Percentiles rank a stretch among this genome's conserved stretches.
phyloP scores from a whole-genome alignment of 257 asterid species.

The Solanum pinnatisectum region DNA sequence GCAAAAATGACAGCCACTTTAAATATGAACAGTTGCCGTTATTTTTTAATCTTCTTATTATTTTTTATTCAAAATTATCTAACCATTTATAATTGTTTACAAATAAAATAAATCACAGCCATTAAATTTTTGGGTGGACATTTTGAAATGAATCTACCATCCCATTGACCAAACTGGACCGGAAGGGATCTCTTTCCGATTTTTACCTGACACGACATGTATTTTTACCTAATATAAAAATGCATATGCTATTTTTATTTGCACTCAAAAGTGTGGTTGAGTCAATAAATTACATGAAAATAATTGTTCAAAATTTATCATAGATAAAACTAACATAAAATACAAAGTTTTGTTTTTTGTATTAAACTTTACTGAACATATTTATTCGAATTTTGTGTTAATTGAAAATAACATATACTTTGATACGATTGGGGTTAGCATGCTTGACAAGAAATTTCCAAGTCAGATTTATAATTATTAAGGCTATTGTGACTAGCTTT shows the following conservation, averaged over 20 bases:
- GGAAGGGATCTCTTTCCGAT: not conserved
- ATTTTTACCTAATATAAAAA: too few relatives aligned
- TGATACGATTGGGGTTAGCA: not conserved
- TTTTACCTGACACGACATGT: not conserved
- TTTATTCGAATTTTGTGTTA: not conserved
- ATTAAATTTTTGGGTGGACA: too few relatives aligned
- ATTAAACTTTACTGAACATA: not conserved
- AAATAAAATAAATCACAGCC: too few relatives aligned
- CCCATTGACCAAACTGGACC: not conserved
- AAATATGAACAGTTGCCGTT: not conserved
- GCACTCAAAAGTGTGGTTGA: not conserved
- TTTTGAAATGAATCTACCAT: not conserved
- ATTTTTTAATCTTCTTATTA: not conserved
- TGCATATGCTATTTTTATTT: not conserved
- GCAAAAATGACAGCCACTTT: too few relatives aligned
- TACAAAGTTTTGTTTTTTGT: not conserved
- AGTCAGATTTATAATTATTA: not conserved
- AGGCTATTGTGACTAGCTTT: not conserved
- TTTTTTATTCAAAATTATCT: not conserved
- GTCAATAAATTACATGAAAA: not conserved
- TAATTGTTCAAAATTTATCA: not conserved
- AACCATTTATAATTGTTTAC: not conserved
- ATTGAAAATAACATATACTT: not conserved
- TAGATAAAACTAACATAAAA: not conserved
- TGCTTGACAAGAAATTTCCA: not conserved